phyloP scores from a whole-genome alignment of 1,139 yeast species.

The Suhomyces atakaporum region DNA sequence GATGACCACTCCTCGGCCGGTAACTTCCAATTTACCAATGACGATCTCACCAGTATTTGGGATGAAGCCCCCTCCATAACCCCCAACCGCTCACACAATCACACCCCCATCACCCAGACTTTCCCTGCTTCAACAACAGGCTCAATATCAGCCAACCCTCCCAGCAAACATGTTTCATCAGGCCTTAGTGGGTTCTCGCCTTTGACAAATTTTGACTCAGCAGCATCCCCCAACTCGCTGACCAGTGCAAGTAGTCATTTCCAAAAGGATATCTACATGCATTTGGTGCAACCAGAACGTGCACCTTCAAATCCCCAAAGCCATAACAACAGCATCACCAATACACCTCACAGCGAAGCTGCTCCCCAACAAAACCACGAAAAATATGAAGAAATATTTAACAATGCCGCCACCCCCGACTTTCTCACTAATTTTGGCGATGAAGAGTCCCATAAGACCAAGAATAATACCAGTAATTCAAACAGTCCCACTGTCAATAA shows the following conservation, averaged over 20 bases:
- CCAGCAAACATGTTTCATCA: constrained; percentile 4
- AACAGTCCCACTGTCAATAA: constrained; percentile 8
- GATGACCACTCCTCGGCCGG: constrained; percentile 17
- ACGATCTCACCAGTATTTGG: constrained; percentile 25
- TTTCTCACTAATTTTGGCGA: constrained; percentile 22
- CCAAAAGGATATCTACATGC: constrained; percentile 9
- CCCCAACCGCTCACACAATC: constrained; percentile 12
- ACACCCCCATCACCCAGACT: constrained; percentile 13
- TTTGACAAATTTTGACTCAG: constrained; percentile 27
- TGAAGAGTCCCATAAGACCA: constrained; percentile 1
- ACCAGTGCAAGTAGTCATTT: constrained; percentile 22
- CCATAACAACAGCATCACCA: constrained; percentile 4
- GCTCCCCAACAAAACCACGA: too few species aligned
- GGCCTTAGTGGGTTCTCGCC: constrained; percentile 25
- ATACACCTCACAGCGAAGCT: constrained; percentile 15
- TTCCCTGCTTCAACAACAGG: constrained; percentile 11
- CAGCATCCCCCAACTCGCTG: constrained; percentile 23
- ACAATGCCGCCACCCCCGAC: constrained; percentile 32
- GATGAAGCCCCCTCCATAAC: constrained; percentile 19
- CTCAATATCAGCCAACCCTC: constrained; percentile 12
- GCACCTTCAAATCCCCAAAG: constrained; percentile 4
- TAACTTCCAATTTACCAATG: constrained; percentile 24
- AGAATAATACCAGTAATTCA: constrained; percentile 3
- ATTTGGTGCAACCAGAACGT: constrained; percentile 4
- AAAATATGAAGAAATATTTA: constrained; percentile 13